Base-by-base conservation (phyloP, 495 filamentous ascomycete species). In the Hyphodiscus hymeniophilus region DNA sequence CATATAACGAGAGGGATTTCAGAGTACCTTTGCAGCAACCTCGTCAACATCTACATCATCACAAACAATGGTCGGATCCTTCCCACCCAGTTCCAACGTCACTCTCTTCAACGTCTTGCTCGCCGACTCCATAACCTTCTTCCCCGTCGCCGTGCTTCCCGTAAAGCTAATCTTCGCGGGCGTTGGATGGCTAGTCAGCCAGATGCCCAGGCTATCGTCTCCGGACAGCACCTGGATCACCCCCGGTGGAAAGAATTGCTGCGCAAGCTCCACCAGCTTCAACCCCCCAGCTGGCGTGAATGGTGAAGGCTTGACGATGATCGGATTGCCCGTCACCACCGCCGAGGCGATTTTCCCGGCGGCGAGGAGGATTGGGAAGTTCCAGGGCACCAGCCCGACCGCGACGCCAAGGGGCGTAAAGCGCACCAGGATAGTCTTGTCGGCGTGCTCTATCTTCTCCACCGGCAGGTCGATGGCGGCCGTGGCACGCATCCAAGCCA, bases 81-180 rank as follows among this genome's bases (percentile, higher is more conserved):
- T 82, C 17, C 78, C 78, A 21, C 77, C 77, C 26, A 62, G 41
- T 54, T 82, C 78, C 4, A 81, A 62, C 0, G 73, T 80, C n/a
- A 79, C 63, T 12, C 73, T 63, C 62, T 81, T 82, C 24, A 83
- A 51, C 0, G 72, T 76, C 49, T 67, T 68, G 3, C 73, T 69
- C 40, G 61, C 66, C 12, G 62, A 61, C 10, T 61, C 68, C 71
- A 76, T 74, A 30, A 82, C 67, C 42, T 65, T 67, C 52, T 76
- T 77, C 1, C 79, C 79, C 0, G 76, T 79, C 0, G 62, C 42
- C 16, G 63, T 73, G 2, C 74, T 78, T 0, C 79, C 79, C 0
- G 78, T 82, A 52, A 84, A 82, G 32, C 63, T 68, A 51, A 82
- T 77, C 62, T 80, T 81, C n/a, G 70, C 64, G 44, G 81, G 72